Evolutionary conservation across 1,284 basidiomycete genomes (phyloP).

Genomic region (Polyporus tsugae): DNA sequence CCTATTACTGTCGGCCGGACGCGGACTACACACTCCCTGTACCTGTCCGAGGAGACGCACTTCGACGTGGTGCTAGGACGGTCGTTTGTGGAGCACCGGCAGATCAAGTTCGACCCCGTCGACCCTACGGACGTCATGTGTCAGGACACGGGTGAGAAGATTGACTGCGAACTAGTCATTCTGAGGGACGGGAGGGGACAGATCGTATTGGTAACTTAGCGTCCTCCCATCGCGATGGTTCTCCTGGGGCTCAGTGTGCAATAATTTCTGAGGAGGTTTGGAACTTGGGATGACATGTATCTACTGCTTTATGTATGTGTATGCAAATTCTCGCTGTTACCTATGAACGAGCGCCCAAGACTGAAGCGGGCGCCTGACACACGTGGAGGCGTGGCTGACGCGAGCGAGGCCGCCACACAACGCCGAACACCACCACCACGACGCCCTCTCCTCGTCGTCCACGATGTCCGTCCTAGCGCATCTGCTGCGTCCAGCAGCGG

Average conservation of each 20-base stretch:
- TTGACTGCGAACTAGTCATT: conserved; percentile 92
- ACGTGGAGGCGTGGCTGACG: conserved; percentile 21
- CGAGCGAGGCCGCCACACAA: conserved; percentile 19
- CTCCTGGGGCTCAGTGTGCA: neutral
- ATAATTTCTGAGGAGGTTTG: neutral
- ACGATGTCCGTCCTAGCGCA: conserved; percentile 56
- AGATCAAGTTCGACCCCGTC: conserved; percentile 81
- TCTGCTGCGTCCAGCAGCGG: conserved; percentile 56
- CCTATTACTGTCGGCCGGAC: conserved; percentile 68
- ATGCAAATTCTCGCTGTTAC: neutral
- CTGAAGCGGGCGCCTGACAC: conserved; percentile 12
- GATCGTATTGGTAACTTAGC: conserved; percentile 85
- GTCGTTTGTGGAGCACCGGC: conserved; percentile 92
- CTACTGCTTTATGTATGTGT: neutral
- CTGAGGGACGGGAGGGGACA: conserved; percentile 88
- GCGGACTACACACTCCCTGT: conserved; percentile 61
- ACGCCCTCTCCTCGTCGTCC: conserved; percentile 31
- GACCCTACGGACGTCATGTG: conserved; percentile 94
- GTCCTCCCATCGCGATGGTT: neutral
- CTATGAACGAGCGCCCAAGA: neutral
- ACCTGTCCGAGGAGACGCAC: conserved; percentile 93
- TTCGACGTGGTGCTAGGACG: conserved; percentile 97
- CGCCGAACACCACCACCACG: conserved; percentile 33
- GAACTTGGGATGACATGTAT: neutral
- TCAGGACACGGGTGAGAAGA: conserved; percentile 94